A percentile compares a stretch with the other conserved stretches of the same genome.
These are phyloP conservation scores for Chlorella sp. DNA, from an alignment of 139 green algal species.

Conservation along the genomic window DNA sequence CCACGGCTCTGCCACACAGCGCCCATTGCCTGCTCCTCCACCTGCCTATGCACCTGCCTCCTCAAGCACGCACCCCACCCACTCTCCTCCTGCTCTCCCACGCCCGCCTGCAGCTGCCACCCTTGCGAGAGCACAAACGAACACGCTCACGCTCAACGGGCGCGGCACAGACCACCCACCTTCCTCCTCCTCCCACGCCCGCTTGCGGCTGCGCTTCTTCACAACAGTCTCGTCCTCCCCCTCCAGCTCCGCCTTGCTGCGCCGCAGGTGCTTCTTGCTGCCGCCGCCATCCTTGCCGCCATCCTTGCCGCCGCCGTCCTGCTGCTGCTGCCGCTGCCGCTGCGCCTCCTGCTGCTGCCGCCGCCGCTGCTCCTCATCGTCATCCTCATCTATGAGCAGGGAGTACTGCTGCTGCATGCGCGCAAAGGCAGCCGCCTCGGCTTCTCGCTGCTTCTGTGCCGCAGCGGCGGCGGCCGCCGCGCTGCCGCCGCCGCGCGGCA, in stretches of 20 bases:
- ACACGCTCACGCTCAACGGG: not conserved
- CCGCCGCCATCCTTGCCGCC: not conserved
- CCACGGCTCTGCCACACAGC: too few relatives aligned
- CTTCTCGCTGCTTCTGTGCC: slow-evolving; percentile 37
- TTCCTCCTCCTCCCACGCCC: slow-evolving; percentile 78
- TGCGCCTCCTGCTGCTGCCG: slow-evolving; percentile 36
- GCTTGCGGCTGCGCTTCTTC: slow-evolving; percentile 45
- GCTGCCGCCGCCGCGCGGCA: slow-evolving; percentile 38
- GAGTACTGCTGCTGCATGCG: slow-evolving; percentile 61
- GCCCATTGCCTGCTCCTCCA: too few relatives aligned
- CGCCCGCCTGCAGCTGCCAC: slow-evolving; percentile 52
- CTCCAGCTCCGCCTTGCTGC: slow-evolving; percentile 33
- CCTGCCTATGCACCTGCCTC: not conserved
- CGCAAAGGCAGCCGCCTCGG: slow-evolving; percentile 49
- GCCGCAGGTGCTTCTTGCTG: slow-evolving; percentile 26
- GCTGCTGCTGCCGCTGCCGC: slow-evolving; percentile 49
- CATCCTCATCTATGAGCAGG: slow-evolving; percentile 61
- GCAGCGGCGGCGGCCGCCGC: not conserved
- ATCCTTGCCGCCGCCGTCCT: slow-evolving; percentile 30
- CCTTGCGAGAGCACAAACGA: too few relatives aligned
- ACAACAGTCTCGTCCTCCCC: slow-evolving; percentile 31
- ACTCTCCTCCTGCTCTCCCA: slow-evolving; percentile 78
- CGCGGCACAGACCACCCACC: slow-evolving; percentile 21
- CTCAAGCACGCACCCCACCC: not conserved
- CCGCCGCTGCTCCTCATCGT: slow-evolving; percentile 33